Conservation (phyloP, 129 eudicot genomes). For the Flaveria sonorensis region DNA sequence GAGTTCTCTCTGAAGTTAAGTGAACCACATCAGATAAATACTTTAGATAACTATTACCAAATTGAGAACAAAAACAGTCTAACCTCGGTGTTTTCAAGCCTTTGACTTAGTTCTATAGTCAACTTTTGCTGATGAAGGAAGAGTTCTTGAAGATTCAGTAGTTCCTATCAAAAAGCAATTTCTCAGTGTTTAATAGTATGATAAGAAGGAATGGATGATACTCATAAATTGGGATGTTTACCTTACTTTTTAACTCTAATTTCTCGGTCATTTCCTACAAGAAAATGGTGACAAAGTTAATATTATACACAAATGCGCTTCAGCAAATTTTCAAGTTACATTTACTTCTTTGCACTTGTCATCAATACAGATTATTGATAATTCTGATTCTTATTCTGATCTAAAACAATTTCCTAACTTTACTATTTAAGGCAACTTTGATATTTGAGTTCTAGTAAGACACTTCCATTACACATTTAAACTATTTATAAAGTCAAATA, state of each 20-base stretch:
- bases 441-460: background rate
- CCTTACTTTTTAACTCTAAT: constrained; percentile 57
- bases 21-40: constrained; percentile 5
- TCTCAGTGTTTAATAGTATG: background rate
- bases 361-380: background rate
- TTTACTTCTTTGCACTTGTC: background rate
- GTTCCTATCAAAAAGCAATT: constrained; percentile 40
- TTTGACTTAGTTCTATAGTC: constrained; percentile 52
- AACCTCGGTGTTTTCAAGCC: constrained; percentile 52
- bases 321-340: background rate
- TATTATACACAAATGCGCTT: constrained; percentile 3
- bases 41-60: background rate
- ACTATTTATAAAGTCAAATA: constrained; percentile 4
- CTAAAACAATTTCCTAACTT: background rate
- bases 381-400: background rate
- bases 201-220: background rate
- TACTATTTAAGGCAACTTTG: background rate
- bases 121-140: constrained; percentile 50
- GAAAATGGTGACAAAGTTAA: background rate
- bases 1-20: constrained; percentile 44
- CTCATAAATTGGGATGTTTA: constrained; percentile 18
- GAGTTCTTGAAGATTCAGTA: constrained; percentile 54
- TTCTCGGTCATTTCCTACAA: constrained; percentile 56
- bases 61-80: background rate
- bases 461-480: background rate